Evolutionary conservation across 495 filamentous ascomycete genomes (phyloP), one percentile per base, ranked within the genome.

Genomic region (Penicillium lividum): DNA sequence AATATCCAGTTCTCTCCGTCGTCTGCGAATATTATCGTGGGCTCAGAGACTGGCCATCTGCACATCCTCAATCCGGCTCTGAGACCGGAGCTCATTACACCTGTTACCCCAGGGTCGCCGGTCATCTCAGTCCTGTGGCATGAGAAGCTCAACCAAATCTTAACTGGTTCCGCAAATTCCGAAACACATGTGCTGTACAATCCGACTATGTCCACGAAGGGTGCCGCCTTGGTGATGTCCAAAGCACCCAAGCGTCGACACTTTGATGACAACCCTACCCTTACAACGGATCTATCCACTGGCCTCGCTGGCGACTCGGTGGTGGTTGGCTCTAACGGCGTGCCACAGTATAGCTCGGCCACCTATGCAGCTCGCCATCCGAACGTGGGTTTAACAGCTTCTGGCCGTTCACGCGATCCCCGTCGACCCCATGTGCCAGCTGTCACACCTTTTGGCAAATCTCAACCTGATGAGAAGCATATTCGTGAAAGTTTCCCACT

Each of bases 201-300:
- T 70, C 94, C 95, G 16, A 84, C 74, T 29, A 86, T 84, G 55
- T 98, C 94, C 4, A 81, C 73, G 7, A 86, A 84, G 66, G 94
- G 94, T 48, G 94, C 91, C 0, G 84, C 88, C n/a, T 82, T 89
- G 51, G 87, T 97, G 57, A 92, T 98, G 89, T 90, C 89, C 55
- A 89, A 91, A 64, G 94, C 93, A 0, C 92, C 95, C 7, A 97
- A 98, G 69, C 90, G 89, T 54, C 87, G 93, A 10, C 94, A 98
- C 67, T 84, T 98, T 48, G 94, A 98, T 72, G 94, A 98, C 70
- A 88, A 97, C 68, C 86, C 89, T 3, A 84, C 83, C 36, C 80
- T 93, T 43, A 96, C 91, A 9, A 96, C 88, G 51, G 92, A 96
- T 69, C 79, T 91, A 28, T 82, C 85, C 11, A 75, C 85, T 29